Evolutionary conservation across 352 stramenopile species (phyloP).

Genomic region (Aphanomyces cochlioides): DNA sequence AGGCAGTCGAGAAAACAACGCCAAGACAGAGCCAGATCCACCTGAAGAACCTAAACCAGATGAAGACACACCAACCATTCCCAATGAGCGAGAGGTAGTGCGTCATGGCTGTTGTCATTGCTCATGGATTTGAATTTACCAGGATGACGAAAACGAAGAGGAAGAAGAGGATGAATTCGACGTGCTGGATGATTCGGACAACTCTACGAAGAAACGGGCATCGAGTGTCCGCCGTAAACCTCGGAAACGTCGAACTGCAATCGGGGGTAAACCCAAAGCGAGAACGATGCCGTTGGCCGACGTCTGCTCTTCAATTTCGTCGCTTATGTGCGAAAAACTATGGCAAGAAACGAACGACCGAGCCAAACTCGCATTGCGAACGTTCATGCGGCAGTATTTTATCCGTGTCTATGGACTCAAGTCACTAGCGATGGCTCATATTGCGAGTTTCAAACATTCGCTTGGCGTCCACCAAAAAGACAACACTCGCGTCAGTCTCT

Average conservation of each 20-base stretch:
- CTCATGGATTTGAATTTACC: too few species aligned
- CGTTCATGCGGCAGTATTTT: conserved; percentile 27
- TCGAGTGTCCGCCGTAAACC: not conserved
- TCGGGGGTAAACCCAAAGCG: not conserved
- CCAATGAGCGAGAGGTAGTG: too few species aligned
- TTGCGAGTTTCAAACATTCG: conserved; percentile 5
- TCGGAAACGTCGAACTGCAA: not conserved
- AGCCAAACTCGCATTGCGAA: not conserved
- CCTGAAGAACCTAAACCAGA: too few species aligned
- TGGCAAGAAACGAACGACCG: conserved; percentile 19
- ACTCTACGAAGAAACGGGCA: not conserved
- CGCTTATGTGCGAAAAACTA: conserved; percentile 19
- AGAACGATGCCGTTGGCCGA: conserved; percentile 14
- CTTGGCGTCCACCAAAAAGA: conserved; percentile 1
- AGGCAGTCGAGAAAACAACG: too few species aligned
- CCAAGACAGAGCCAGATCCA: too few species aligned
- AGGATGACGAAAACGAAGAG: conserved; percentile 24
- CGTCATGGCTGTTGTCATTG: too few species aligned
- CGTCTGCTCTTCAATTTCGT: conserved; percentile 23
- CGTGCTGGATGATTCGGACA: not conserved
- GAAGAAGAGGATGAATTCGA: conserved; percentile 22
- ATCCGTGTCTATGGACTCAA: conserved; percentile 27
- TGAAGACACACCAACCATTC: too few species aligned
- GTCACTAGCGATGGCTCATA: conserved; percentile 21
- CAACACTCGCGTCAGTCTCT: conserved; percentile 4